A percentile compares a stretch with the other conserved stretches of the same genome.
These are phyloP conservation scores for Dendrobium chrysotoxum DNA, from an alignment of 106 monocot genomes.

Conservation along the genomic window DNA sequence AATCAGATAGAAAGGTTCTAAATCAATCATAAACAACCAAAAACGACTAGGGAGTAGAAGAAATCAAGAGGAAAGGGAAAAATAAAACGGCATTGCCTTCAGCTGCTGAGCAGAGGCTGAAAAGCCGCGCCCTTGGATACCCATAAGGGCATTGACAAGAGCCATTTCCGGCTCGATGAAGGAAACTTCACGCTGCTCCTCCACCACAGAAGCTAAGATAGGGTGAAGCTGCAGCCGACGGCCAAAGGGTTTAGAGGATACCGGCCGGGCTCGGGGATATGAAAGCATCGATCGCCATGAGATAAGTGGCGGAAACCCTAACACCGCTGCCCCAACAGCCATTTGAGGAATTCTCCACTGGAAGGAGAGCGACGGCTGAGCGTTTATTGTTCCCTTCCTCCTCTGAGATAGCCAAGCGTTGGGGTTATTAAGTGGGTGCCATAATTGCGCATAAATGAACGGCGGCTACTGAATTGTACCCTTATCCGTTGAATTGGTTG, in stretches of 20 bases:
- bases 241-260: neutral
- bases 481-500: too few relatives aligned
- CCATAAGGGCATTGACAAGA: slow-evolving; percentile 63
- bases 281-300: neutral
- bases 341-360: slow-evolving; percentile 7
- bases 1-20: too few relatives aligned
- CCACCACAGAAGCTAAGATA: slow-evolving; percentile 29
- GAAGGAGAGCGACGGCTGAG: neutral
- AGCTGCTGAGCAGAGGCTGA: slow-evolving; percentile 47
- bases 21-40: too few relatives aligned
- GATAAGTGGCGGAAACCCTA: slow-evolving; percentile 7
- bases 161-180: slow-evolving; percentile 48
- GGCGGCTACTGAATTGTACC: too few relatives aligned
- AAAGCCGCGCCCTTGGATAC: slow-evolving; percentile 71
- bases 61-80: neutral
- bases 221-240: neutral
- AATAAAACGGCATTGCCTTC: slow-evolving; percentile 24
- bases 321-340: slow-evolving; percentile 10
- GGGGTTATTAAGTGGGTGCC: too few relatives aligned
- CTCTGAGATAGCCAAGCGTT: too few relatives aligned
- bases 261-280: too few relatives aligned
- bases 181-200: slow-evolving; percentile 12
- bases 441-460: too few relatives aligned
- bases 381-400: too few relatives aligned
- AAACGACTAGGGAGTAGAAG: neutral